Conservation (phyloP, 2,329 filamentous ascomycete genomes). For the Fusarium continuum region DNA sequence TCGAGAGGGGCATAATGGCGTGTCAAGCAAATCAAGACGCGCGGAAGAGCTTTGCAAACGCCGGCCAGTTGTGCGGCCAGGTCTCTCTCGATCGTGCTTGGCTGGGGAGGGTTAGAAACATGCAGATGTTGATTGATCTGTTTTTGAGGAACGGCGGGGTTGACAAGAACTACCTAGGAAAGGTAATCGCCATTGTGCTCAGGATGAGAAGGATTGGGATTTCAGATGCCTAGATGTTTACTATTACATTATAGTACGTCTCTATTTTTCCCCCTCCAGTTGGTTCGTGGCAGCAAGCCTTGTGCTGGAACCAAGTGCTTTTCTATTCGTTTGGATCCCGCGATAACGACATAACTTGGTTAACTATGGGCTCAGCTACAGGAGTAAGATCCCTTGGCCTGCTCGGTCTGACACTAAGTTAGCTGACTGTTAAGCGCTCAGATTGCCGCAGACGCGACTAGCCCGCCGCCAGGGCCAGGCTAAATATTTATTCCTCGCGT, state of each 20-base stretch:
- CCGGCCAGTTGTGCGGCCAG: slow-evolving; percentile 31
- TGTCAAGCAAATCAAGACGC: slow-evolving; percentile 12
- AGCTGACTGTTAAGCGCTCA: slow-evolving; percentile 4
- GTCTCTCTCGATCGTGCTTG: background rate
- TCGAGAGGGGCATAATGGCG: background rate
- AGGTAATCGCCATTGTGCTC: too few relatives aligned
- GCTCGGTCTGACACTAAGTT: background rate
- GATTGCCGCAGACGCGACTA: slow-evolving; percentile 15
- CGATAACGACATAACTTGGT: too few relatives aligned
- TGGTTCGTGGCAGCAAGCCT: too few relatives aligned
- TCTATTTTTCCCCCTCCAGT: too few relatives aligned
- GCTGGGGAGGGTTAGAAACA: background rate
- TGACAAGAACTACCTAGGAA: too few relatives aligned
- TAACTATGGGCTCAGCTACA: background rate
- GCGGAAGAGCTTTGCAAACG: slow-evolving; percentile 16
- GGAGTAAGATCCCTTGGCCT: background rate
- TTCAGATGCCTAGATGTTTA: too few relatives aligned
- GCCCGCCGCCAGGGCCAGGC: background rate
- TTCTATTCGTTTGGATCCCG: too few relatives aligned
- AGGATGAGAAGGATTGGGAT: too few relatives aligned
- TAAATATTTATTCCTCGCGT: background rate
- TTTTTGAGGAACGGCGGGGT: background rate
- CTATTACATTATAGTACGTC: too few relatives aligned
- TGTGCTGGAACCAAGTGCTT: too few relatives aligned
- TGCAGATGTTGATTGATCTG: background rate